These are phyloP conservation scores for Nemania bipapillata DNA, from an alignment of 2,329 filamentous ascomycete species.

Conservation along the genomic window DNA sequence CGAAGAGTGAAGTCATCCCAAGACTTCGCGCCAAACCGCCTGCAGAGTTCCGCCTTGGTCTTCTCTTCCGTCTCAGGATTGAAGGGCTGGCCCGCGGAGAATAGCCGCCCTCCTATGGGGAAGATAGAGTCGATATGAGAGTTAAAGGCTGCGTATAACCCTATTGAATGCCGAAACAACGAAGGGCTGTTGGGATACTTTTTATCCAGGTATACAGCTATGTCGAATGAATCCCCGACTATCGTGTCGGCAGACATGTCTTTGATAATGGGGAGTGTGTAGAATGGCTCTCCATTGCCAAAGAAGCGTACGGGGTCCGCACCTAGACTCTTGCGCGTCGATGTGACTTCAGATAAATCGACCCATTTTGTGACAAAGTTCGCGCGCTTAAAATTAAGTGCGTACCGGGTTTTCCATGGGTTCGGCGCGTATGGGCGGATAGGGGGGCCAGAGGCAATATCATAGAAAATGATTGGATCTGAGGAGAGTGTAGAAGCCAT, in stretches of 20 bases:
- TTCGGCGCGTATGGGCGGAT: conserved; percentile 48
- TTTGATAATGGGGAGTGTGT: conserved; percentile 68
- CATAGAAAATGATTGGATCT: conserved; percentile 55
- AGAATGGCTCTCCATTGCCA: conserved; percentile 66
- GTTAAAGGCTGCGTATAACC: conserved; percentile 64
- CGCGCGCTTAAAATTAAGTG: conserved; percentile 57
- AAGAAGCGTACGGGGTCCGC: conserved; percentile 64
- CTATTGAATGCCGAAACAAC: conserved; percentile 59
- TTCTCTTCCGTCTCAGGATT: conserved; percentile 60
- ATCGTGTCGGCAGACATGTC: conserved; percentile 56
- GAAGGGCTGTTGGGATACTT: conserved; percentile 60
- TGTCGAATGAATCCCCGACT: conserved; percentile 73
- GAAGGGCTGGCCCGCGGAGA: conserved; percentile 58
- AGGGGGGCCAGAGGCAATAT: conserved; percentile 55
- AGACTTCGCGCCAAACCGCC: conserved; percentile 56
- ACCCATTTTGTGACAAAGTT: conserved; percentile 60
- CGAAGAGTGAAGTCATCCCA: conserved; percentile 57
- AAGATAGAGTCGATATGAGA: conserved; percentile 65
- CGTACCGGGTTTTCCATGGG: conserved; percentile 52
- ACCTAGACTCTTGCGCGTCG: conserved; percentile 59
- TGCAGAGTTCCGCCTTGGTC: conserved; percentile 60
- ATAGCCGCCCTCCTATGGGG: conserved; percentile 57
- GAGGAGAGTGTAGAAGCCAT: conserved; percentile 30
- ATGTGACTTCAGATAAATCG: conserved; percentile 61
- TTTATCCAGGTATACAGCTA: conserved; percentile 68